Percentiles rank a stretch among this genome's conserved stretches.
Conservation (phyloP, 2,329 filamentous ascomycete species). For the Cylindrodendrum hubeiense region DNA sequence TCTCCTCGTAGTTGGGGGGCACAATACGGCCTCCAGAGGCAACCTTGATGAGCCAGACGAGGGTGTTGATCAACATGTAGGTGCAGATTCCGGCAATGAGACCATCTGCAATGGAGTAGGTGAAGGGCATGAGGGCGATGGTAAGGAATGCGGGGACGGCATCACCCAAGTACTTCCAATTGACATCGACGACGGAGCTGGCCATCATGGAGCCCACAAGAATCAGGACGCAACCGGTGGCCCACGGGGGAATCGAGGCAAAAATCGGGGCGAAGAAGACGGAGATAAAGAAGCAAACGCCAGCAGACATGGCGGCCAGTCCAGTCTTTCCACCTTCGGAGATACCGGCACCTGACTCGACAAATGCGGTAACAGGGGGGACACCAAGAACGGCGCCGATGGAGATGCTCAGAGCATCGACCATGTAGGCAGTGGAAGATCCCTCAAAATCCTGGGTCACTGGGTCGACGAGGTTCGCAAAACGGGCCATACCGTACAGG, state of each 20-base stretch:
- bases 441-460: conserved; percentile 90
- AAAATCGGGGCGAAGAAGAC: conserved; percentile 94
- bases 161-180: conserved; percentile 89
- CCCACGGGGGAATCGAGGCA: conserved; percentile 89
- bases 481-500: conserved; percentile 90
- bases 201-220: conserved; percentile 93
- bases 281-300: conserved; percentile 86
- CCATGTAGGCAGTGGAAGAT: conserved; percentile 84
- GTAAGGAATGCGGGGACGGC: conserved; percentile 87
- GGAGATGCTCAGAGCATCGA: conserved; percentile 83
- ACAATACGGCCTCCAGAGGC: conserved; percentile 76
- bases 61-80: conserved; percentile 81
- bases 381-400: conserved; percentile 83
- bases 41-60: conserved; percentile 77
- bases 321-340: conserved; percentile 89
- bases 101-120: conserved; percentile 89
- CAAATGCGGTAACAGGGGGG: conserved; percentile 87
- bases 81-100: conserved; percentile 84
- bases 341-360: conserved; percentile 91
- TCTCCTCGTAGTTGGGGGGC: conserved; percentile 80
- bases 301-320: conserved; percentile 82
- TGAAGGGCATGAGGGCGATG: conserved; percentile 89
- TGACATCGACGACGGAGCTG: conserved; percentile 82
- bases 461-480: conserved; percentile 83
- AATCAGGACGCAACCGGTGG: conserved; percentile 88